Percentiles rank a stretch among this genome's conserved stretches.
Conservation (phyloP, 495 filamentous ascomycete species). For the Penicillium macrosclerotiorum region DNA sequence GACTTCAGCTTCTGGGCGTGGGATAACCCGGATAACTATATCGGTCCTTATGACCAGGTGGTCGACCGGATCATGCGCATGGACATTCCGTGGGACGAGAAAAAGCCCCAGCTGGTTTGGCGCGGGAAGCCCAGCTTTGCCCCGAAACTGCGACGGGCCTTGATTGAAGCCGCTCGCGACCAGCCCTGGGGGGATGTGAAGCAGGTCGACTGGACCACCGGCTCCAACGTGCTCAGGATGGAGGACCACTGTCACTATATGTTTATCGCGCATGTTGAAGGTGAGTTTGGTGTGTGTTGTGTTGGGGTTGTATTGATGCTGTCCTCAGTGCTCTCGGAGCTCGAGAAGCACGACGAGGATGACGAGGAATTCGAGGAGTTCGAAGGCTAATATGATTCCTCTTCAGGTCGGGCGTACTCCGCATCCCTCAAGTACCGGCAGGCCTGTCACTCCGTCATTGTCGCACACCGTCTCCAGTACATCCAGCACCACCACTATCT, state of each 20-base stretch:
- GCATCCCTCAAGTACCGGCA: slow-evolving; percentile 59
- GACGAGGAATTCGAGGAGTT: too few relatives aligned
- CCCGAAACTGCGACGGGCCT: slow-evolving; percentile 44
- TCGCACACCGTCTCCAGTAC: slow-evolving; percentile 48
- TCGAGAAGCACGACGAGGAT: too few relatives aligned
- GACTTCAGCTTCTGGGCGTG: slow-evolving; percentile 79
- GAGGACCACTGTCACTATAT: slow-evolving; percentile 59
- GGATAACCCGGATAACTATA: slow-evolving; percentile 56
- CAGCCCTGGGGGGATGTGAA: slow-evolving; percentile 57
- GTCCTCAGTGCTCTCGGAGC: too few relatives aligned
- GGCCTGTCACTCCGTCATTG: slow-evolving; percentile 58
- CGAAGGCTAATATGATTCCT: background rate
- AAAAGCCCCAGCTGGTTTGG: slow-evolving; percentile 62
- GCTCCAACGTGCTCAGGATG: slow-evolving; percentile 42
- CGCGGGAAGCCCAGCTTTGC: slow-evolving; percentile 54
- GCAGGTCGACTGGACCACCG: slow-evolving; percentile 46
- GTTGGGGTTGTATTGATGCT: too few relatives aligned
- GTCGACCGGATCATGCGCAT: slow-evolving; percentile 43
- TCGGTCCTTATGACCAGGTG: slow-evolving; percentile 58
- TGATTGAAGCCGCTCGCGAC: slow-evolving; percentile 47
- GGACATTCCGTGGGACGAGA: slow-evolving; percentile 47
- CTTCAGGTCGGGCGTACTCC: slow-evolving; percentile 48
- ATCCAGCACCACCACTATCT: slow-evolving; percentile 46
- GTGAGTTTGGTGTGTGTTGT: slow-evolving; percentile 19
- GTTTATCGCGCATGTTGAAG: slow-evolving; percentile 60